Conservation (phyloP, 768 basidiomycete genomes). For the Boletus tylopilopsis region DNA sequence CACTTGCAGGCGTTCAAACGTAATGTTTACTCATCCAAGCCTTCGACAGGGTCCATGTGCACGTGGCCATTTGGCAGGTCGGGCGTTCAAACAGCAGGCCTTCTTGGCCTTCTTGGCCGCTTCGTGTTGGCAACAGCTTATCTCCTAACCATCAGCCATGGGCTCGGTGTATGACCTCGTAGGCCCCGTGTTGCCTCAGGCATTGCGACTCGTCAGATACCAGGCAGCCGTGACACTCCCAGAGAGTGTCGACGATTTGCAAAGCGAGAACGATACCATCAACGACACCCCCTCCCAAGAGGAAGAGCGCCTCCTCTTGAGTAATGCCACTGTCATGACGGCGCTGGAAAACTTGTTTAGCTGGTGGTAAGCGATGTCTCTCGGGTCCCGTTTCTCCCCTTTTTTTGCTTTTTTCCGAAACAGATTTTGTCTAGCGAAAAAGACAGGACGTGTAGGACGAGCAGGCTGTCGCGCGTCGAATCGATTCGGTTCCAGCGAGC, state of each 20-base stretch:
- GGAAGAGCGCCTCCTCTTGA: conserved; percentile 22
- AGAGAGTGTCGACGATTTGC: neutral
- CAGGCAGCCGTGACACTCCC: neutral
- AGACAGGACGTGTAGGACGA: conserved; percentile 29
- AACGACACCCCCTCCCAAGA: conserved; percentile 16
- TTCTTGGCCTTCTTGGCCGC: too few relatives aligned
- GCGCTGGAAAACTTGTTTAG: conserved; percentile 37
- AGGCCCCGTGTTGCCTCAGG: conserved; percentile 30
- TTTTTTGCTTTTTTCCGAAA: too few relatives aligned
- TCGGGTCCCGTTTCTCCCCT: too few relatives aligned
- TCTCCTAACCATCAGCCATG: neutral
- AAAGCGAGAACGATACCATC: conserved; percentile 8
- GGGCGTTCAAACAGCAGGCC: neutral
- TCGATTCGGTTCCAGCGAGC: conserved; percentile 28
- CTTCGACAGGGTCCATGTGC: too few relatives aligned
- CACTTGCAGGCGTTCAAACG: too few relatives aligned
- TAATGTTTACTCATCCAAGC: too few relatives aligned
- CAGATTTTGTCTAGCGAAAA: conserved; percentile 19
- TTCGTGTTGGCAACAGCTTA: neutral
- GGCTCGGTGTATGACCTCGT: conserved; percentile 16
- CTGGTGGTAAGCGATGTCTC: conserved; percentile 30
- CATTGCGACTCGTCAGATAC: conserved; percentile 5
- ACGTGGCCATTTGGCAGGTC: too few relatives aligned
- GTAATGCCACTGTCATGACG: conserved; percentile 21
- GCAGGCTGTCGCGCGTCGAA: conserved; percentile 28